Evolutionary conservation across 192 early-diverging fungal genomes (phyloP), one percentile per base, ranked within the genome.

Genomic region (Linnemannia hyalina): DNA sequence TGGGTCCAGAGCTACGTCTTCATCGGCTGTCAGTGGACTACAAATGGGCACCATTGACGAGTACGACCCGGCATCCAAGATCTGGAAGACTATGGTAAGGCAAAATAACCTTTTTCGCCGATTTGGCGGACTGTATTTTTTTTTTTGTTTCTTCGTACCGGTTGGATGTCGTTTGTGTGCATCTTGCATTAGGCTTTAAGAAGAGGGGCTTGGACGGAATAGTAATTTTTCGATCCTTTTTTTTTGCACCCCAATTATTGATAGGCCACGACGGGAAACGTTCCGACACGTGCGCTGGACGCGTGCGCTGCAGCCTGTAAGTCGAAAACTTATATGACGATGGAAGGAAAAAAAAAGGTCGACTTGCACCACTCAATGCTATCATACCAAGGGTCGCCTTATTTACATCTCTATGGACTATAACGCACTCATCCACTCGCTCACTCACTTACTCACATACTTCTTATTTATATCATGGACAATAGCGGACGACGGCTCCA

Each of bases 401-500:
- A n/a, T 60, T 10, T 26, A 15, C 9, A 65, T 32, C 8, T 65
- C 60, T 4, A 60, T 52, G 0, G 18, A 52, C 15, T 52, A 60
- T 10, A 26, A 5, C 55, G 0, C n/a, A 9, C n/a, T 57, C 26
- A 22, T 5, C 23, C 54, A 16, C 38, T 40, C 38, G 3, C 38
- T 40, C 3, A 40, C 38, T 40, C 38, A 40, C 6, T 40, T 6
- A 49, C 47, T 52, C 49, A 52, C 18, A 52, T 52, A 52, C 49
- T 4, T 5, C 49, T 52, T 52, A 52, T 52, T 52, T 18, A 52
- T 46, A 40, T 11, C 40, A 9, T 74, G 35, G 6, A 41, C 15
- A 18, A 54, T 35, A 86, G 83, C 69, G 0, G 79, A 76, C 7
- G 83, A 86, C 22, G 83, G 83, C 11, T 80, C 78, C 11, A 80